These are phyloP conservation scores for Barnettozyma vustinii DNA, from an alignment of 805 yeast species.

Conservation along the genomic window DNA sequence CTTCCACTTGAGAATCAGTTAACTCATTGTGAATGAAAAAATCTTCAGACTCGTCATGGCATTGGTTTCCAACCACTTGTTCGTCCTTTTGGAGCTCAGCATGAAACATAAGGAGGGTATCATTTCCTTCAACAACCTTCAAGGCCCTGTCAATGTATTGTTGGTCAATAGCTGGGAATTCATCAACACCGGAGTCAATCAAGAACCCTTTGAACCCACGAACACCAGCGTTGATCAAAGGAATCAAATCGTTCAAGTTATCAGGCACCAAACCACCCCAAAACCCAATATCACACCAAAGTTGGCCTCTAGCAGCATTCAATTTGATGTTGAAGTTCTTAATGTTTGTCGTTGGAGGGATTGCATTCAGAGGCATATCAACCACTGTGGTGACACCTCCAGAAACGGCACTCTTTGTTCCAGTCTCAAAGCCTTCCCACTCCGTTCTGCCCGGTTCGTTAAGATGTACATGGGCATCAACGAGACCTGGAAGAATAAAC, in stretches of 20 bases:
- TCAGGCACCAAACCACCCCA: slow-evolving; percentile 95
- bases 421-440: slow-evolving; percentile 98
- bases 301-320: slow-evolving; percentile 71
- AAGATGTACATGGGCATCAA: slow-evolving; percentile 90
- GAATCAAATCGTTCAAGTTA: slow-evolving; percentile 63
- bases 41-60: slow-evolving; percentile 4
- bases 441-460: slow-evolving; percentile 98
- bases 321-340: slow-evolving; percentile 70
- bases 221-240: slow-evolving; percentile 80
- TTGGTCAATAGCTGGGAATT: slow-evolving; percentile 78
- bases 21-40: slow-evolving; percentile 25
- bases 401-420: slow-evolving; percentile 88
- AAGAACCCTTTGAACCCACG: slow-evolving; percentile 91
- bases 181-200: slow-evolving; percentile 94
- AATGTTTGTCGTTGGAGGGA: slow-evolving; percentile 90
- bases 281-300: slow-evolving; percentile 91
- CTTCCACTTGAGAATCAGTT: slow-evolving; percentile 44
- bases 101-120: slow-evolving; percentile 83
- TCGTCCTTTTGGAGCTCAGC: slow-evolving; percentile 67
- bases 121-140: slow-evolving; percentile 50
- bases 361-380: slow-evolving; percentile 94
- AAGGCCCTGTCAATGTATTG: slow-evolving; percentile 64
- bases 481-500: slow-evolving; percentile 81
- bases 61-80: not conserved
- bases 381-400: slow-evolving; percentile 96